These are phyloP conservation scores for Skeletonema marinoi DNA, from an alignment of 108 stramenopile species.

Conservation along the genomic window DNA sequence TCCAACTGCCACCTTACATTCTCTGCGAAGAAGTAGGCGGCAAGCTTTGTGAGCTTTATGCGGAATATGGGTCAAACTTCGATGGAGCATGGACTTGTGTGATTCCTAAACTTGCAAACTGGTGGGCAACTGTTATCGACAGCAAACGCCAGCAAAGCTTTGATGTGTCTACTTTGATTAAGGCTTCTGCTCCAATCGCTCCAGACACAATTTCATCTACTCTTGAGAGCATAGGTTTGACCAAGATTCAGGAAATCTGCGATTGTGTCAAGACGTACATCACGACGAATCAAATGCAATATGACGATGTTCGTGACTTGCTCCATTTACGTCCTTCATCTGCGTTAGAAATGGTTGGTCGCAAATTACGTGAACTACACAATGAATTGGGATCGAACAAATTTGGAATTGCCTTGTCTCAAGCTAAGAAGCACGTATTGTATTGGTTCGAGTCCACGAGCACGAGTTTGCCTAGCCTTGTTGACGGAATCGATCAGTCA, in stretches of 20 bases:
- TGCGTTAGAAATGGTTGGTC: neutral
- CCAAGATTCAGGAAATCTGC: neutral
- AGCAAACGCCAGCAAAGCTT: neutral
- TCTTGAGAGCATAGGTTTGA: neutral
- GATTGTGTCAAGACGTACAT: neutral
- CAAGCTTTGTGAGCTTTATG: neutral
- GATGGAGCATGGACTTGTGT: neutral
- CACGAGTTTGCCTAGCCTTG: neutral
- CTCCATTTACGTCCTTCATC: neutral
- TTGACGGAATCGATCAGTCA: neutral
- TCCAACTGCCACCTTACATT: neutral
- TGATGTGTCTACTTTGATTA: neutral
- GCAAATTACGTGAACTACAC: neutral
- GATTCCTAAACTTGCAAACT: neutral
- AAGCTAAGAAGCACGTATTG: neutral
- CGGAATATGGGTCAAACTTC: neutral
- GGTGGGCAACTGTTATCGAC: neutral
- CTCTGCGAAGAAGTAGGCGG: neutral
- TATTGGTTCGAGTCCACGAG: neutral
- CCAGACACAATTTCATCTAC: neutral
- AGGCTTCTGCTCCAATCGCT: neutral
- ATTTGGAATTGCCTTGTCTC: neutral
- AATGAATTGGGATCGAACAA: neutral
- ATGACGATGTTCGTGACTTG: neutral
- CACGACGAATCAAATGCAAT: neutral